These are phyloP conservation scores for Tetrapyrgos nigripes DNA, from an alignment of 1,284 basidiomycete species.

Conservation along the genomic window DNA sequence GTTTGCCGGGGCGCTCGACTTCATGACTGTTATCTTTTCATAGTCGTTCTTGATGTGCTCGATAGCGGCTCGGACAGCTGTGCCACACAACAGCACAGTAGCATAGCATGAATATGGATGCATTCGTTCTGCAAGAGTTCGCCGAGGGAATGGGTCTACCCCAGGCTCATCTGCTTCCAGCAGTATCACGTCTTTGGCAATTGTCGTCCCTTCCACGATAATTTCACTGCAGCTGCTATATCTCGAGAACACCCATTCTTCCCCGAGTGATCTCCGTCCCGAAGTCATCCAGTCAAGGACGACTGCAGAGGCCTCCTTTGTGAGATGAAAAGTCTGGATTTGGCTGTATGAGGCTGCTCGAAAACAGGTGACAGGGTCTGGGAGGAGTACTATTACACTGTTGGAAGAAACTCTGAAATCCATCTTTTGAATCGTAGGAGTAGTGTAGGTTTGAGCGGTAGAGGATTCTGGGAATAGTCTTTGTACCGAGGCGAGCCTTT, in stretches of 20 bases:
- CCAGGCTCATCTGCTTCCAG: slow-evolving; percentile 57
- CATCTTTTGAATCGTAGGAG: slow-evolving; percentile 57
- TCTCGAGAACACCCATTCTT: slow-evolving; percentile 88
- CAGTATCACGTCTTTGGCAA: slow-evolving; percentile 80
- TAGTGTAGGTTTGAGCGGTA: slow-evolving; percentile 28
- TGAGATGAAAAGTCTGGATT: slow-evolving; percentile 75
- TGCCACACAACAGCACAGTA: slow-evolving; percentile 78
- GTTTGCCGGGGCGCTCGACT: slow-evolving; percentile 53
- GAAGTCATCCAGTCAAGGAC: slow-evolving; percentile 93
- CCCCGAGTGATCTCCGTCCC: slow-evolving; percentile 79
- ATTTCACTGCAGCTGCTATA: slow-evolving; percentile 92
- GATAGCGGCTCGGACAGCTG: slow-evolving; percentile 54
- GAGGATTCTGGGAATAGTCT: slow-evolving; percentile 13
- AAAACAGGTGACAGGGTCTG: slow-evolving; percentile 94
- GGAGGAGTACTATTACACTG: slow-evolving; percentile 80
- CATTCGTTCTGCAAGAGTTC: slow-evolving; percentile 66
- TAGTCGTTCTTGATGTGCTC: slow-evolving; percentile 56
- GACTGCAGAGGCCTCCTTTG: slow-evolving; percentile 64
- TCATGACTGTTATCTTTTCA: slow-evolving; percentile 65
- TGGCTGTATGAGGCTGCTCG: slow-evolving; percentile 84
- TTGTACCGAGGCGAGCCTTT: slow-evolving; percentile 46
- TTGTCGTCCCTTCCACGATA: slow-evolving; percentile 62
- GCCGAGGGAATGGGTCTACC: slow-evolving; percentile 35
- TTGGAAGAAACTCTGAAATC: slow-evolving; percentile 57
- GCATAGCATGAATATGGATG: slow-evolving; percentile 87